Conservation (phyloP, 495 filamentous ascomycete species). For the Monascus purpureus region DNA sequence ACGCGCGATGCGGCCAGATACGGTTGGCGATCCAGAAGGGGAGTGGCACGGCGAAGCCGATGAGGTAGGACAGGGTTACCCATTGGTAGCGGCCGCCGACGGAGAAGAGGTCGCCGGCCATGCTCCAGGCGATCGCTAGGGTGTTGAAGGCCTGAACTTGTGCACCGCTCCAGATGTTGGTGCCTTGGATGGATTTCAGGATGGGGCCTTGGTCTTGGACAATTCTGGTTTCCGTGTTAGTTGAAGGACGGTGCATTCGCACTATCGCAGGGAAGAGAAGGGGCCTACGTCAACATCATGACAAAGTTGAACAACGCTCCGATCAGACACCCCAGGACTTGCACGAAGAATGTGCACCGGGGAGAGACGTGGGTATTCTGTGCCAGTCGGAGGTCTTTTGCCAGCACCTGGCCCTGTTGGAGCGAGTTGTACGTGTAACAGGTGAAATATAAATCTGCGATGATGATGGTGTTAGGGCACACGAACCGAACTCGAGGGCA, state of each 20-base stretch:
- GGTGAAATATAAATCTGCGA: slow-evolving; percentile 13
- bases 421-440: slow-evolving; percentile 19
- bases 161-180: slow-evolving; percentile 25
- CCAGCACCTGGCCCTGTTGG: slow-evolving; percentile 12
- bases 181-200: slow-evolving; percentile 21
- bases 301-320: slow-evolving; percentile 25
- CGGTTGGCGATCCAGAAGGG: slow-evolving; percentile 19
- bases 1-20: slow-evolving; percentile 3
- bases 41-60: slow-evolving; percentile 22
- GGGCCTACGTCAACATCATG: slow-evolving; percentile 14
- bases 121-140: slow-evolving; percentile 21
- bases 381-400: slow-evolving; percentile 25
- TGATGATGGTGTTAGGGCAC: not conserved
- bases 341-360: slow-evolving; percentile 17
- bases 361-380: slow-evolving; percentile 22
- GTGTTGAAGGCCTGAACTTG: slow-evolving; percentile 16
- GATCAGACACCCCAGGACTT: slow-evolving; percentile 21
- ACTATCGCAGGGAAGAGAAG: not conserved
- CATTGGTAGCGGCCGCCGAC: slow-evolving; percentile 19
- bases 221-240: slow-evolving; percentile 9
- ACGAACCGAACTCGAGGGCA: too few relatives aligned
- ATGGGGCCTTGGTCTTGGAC: slow-evolving; percentile 18
- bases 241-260: not conserved
- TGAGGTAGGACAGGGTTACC: slow-evolving; percentile 18
- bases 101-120: slow-evolving; percentile 19